Conservation (phyloP, 139 green algal genomes). For the Chlorella ohadii region DNA sequence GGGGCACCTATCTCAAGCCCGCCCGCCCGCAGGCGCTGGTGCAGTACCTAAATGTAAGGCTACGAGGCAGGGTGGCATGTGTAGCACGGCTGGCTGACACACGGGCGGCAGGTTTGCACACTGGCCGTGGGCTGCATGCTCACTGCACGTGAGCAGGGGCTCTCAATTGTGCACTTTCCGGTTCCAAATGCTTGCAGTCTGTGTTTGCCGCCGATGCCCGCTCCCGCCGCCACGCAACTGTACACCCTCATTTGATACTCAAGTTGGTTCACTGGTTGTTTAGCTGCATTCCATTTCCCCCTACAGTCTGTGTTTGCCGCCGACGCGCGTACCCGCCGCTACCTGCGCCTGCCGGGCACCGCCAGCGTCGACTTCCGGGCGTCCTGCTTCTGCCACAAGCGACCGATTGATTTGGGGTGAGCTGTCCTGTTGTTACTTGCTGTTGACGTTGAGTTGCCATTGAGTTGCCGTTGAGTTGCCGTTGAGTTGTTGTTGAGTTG, state of each 20-base stretch:
- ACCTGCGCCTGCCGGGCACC: slow-evolving; percentile 45
- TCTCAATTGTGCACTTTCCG: too few relatives aligned
- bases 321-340: slow-evolving; percentile 46
- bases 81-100: too few relatives aligned
- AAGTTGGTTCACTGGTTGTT: too few relatives aligned
- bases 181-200: too few relatives aligned
- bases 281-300: slow-evolving; percentile 36
- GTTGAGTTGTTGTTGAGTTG: too few relatives aligned
- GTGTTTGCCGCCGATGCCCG: slow-evolving; percentile 46
- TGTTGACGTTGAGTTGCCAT: too few relatives aligned
- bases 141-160: too few relatives aligned
- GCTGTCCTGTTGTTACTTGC: neutral
- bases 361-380: slow-evolving; percentile 74
- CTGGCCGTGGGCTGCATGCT: too few relatives aligned
- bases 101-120: too few relatives aligned
- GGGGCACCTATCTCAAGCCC: slow-evolving; percentile 65
- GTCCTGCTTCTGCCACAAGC: slow-evolving; percentile 77
- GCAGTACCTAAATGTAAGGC: slow-evolving; percentile 41
- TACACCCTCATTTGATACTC: too few relatives aligned
- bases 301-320: slow-evolving; percentile 43
- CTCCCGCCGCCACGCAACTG: slow-evolving; percentile 42
- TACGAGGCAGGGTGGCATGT: too few relatives aligned
- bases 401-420: slow-evolving; percentile 61
- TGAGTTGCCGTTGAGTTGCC: too few relatives aligned
- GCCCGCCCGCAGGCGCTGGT: slow-evolving; percentile 20